Conservation (phyloP, 441 rosid species). For the Adansonia rubrostipa region DNA sequence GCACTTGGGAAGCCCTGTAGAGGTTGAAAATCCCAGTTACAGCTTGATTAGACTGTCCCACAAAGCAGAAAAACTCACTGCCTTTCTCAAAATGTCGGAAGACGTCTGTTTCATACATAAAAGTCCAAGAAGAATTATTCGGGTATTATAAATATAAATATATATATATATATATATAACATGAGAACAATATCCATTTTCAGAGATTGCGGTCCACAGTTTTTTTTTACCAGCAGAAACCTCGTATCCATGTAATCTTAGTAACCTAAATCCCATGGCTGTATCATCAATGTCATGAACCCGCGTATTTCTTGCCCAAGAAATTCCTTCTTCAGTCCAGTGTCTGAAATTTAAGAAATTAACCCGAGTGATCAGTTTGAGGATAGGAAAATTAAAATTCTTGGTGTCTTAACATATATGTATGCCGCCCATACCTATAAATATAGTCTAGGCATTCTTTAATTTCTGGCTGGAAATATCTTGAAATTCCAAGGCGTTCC, state of each 20-base stretch:
- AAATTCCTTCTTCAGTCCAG: slow-evolving; percentile 81
- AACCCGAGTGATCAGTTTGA: neutral
- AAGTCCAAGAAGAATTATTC: neutral
- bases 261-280: slow-evolving; percentile 85
- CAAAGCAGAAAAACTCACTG: slow-evolving; percentile 71
- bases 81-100: slow-evolving; percentile 71
- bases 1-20: slow-evolving; percentile 76
- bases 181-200: neutral
- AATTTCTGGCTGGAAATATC: slow-evolving; percentile 75
- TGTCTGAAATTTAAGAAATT: slow-evolving; percentile 45
- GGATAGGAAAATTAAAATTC: neutral
- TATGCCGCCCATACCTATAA: slow-evolving; percentile 47
- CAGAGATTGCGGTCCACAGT: neutral
- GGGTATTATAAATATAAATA: neutral
- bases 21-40: slow-evolving; percentile 88
- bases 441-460: slow-evolving; percentile 63
- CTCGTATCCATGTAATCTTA: slow-evolving; percentile 71
- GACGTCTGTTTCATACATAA: slow-evolving; percentile 51
- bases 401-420: neutral
- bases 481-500: slow-evolving; percentile 85
- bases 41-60: slow-evolving; percentile 85
- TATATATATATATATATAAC: neutral
- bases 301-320: slow-evolving; percentile 87
- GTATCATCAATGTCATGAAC: slow-evolving; percentile 92
- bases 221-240: slow-evolving; percentile 68